Base-by-base conservation (phyloP, 2,329 filamentous ascomycete genomes). In the Aspergillus aculeatinus region DNA sequence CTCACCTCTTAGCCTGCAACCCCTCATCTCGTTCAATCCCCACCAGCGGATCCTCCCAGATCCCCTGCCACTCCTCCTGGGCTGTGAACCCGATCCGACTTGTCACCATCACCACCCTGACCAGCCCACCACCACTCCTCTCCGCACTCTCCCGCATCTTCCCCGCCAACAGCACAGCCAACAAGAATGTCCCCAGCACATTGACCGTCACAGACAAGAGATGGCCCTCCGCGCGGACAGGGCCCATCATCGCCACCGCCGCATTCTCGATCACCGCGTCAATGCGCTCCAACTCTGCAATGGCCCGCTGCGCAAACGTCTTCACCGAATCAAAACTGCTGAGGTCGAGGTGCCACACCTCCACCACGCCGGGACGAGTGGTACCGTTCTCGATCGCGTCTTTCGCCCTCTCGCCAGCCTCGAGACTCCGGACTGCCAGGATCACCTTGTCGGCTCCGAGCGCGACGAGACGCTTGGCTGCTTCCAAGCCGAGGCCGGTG, bases 131-230 rank as follows among this genome's bases (percentile, higher is more conserved):
- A 9, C 60, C 62, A 54, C 62, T 65, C 31, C 59, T 59, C 21
- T 56, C 53, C 9, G 65, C 68, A n/a, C 12, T 55, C n/a, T 60
- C 58, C 42, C 54, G 68, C 55, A 73, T 42, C 27, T 69, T 70
- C 3, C 71, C 66, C 10, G 71, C 29, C 6, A 73, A 23, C 5
- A 61, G 16, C 16, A 69, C 21, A 1, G 61, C 68, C 4, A 74
- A 48, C 9, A 73, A 51, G 16, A 72, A 66, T 3, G 71, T 73
- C 5, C 67, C 61, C 19, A 72, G 57, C 1, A 73, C 64, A 58
- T 74, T 74, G 3, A 70, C 65, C 1, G 62, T 61, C 19, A 74
- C 55, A 5, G 59, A 63, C 4, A 56, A 16, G 19, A 62, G 58
- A 48, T 62, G 63, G 1, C 69, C 71, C 27, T 69, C 65, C 14